A percentile compares a stretch with the other conserved stretches of the same genome.
phyloP scores from a whole-genome alignment of 768 basidiomycete genomes.

The Naganishia onofrii region DNA sequence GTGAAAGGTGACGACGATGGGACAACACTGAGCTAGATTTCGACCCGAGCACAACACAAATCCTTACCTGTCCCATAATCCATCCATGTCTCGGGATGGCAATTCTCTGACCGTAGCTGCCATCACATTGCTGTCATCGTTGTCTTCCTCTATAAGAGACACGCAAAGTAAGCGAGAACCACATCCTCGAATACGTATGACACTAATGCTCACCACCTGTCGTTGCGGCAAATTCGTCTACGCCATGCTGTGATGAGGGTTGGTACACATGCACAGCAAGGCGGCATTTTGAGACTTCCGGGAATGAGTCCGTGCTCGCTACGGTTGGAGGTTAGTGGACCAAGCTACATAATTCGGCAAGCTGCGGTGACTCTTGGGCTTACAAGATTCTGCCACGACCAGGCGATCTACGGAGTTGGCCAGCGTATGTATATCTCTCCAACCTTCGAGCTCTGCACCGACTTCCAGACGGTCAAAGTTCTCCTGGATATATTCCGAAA shows the following conservation, averaged over 20 bases:
- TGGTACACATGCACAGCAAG: constrained; percentile 88
- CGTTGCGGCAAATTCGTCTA: constrained; percentile 62
- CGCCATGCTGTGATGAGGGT: constrained; percentile 63
- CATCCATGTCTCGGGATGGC: constrained; percentile 78
- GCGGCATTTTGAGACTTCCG: constrained; percentile 27
- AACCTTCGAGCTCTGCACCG: constrained; percentile 71
- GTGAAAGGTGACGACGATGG: background rate
- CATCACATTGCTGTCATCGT: constrained; percentile 71
- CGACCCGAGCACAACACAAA: background rate
- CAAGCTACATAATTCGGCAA: background rate
- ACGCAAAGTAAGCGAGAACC: background rate
- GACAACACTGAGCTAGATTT: background rate
- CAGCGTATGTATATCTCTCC: constrained; percentile 69
- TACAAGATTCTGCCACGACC: constrained; percentile 61
- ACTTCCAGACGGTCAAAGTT: constrained; percentile 68
- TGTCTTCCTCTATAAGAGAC: constrained; percentile 52
- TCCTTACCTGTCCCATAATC: constrained; percentile 68
- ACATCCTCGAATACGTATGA: background rate
- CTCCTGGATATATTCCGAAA: constrained; percentile 59
- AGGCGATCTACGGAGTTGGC: constrained; percentile 73
- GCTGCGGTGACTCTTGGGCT: constrained; percentile 31
- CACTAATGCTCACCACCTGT: constrained; percentile 31
- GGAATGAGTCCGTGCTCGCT: constrained; percentile 29
- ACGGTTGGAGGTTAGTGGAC: too few species aligned
- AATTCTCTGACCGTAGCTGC: constrained; percentile 87